Conservation (phyloP, 257 asterid genomes). For the Nicotiana knightiana region DNA sequence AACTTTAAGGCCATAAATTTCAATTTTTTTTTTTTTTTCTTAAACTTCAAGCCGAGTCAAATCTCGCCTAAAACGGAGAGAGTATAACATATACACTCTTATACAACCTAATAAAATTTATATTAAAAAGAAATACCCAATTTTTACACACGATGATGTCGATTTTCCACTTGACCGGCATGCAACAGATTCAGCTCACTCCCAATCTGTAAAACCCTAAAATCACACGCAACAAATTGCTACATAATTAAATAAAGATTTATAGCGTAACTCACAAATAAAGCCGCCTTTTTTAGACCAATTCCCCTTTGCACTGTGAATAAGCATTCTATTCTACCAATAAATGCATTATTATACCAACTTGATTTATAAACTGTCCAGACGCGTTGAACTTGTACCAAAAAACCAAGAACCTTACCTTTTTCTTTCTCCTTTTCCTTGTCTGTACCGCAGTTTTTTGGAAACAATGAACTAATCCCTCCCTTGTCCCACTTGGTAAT, state of each 20-base stretch:
- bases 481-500: background rate
- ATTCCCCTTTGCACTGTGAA: background rate
- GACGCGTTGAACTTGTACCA: background rate
- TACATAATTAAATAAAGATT: background rate
- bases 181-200: background rate
- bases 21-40: too few species aligned
- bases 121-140: background rate
- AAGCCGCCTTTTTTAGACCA: background rate
- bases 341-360: background rate
- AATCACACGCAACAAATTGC: background rate
- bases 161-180: background rate
- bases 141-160: background rate
- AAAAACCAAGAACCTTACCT: background rate
- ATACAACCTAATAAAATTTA: background rate
- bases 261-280: background rate
- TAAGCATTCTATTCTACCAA: background rate
- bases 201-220: background rate
- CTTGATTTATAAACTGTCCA: background rate
- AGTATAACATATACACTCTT: background rate
- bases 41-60: too few species aligned
- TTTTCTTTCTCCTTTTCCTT: background rate
- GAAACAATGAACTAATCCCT: background rate
- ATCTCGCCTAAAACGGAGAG: too few species aligned
- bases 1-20: too few species aligned
- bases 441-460: background rate